A percentile compares a stretch with the other conserved stretches of the same genome.
Conservation (phyloP, 2,329 filamentous ascomycete genomes). For the Neonectria ditissima region DNA sequence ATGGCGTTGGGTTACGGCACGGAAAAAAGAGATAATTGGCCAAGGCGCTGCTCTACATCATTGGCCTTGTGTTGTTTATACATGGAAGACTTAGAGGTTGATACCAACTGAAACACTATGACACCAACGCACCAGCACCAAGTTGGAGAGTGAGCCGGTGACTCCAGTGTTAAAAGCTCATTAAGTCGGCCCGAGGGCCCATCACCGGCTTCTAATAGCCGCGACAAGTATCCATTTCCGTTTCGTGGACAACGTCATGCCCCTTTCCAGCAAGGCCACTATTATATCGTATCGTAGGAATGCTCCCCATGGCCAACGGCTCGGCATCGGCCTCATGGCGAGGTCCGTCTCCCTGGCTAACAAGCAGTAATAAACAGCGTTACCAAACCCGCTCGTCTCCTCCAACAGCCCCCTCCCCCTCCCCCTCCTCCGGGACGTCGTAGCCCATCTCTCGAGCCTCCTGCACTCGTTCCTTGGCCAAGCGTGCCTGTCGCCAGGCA, state of each 20-base stretch:
- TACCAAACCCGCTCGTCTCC: conserved; percentile 47
- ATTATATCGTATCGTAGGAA: conserved; percentile 15
- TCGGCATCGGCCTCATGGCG: not conserved
- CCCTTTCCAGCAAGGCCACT: conserved; percentile 13
- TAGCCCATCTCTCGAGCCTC: conserved; percentile 57
- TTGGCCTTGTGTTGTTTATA: conserved; percentile 23
- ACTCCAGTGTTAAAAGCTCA: not conserved
- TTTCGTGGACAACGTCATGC: conserved; percentile 16
- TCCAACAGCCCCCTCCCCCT: conserved; percentile 46
- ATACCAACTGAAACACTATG: conserved; percentile 35
- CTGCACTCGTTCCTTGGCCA: conserved; percentile 55
- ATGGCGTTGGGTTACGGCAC: conserved; percentile 42
- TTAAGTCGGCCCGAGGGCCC: not conserved
- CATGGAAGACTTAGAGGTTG: conserved; percentile 34
- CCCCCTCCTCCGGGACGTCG: conserved; percentile 48
- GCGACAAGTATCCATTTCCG: conserved; percentile 19
- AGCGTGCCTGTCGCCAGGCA: conserved; percentile 57
- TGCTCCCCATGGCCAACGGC: conserved; percentile 9
- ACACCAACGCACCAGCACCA: conserved; percentile 34
- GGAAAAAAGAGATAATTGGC: conserved; percentile 30
- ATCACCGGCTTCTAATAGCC: not conserved
- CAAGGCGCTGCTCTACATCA: conserved; percentile 11
- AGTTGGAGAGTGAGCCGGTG: not conserved
- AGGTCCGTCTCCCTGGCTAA: not conserved
- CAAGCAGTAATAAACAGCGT: not conserved